These are phyloP conservation scores for Cryptococcus sp. DNA, from an alignment of 1,284 basidiomycete genomes.

Conservation along the genomic window DNA sequence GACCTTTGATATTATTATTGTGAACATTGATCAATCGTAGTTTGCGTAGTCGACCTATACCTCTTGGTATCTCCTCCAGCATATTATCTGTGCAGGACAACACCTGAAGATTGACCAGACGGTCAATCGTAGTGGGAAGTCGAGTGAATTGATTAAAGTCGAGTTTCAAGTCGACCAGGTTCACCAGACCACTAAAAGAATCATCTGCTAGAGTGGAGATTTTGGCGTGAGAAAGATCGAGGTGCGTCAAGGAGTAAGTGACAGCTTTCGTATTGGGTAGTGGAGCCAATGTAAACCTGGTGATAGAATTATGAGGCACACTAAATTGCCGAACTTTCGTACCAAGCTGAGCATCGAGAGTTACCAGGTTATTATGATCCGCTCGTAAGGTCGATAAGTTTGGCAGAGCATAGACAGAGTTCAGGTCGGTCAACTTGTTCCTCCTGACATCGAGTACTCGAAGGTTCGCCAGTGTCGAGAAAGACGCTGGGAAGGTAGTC, in stretches of 20 bases:
- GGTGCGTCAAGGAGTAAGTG: conserved; percentile 65
- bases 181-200: conserved; percentile 65
- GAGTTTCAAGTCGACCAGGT: conserved; percentile 67
- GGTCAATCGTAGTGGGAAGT: conserved; percentile 75
- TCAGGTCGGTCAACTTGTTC: conserved; percentile 73
- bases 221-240: conserved; percentile 89
- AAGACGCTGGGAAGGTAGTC: conserved; percentile 65
- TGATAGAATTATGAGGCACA: conserved; percentile 54
- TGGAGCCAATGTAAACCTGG: conserved; percentile 65
- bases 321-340: conserved; percentile 54
- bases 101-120: conserved; percentile 63
- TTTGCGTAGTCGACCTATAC: conserved; percentile 70
- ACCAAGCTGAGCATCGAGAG: conserved; percentile 70
- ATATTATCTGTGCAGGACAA: conserved; percentile 89
- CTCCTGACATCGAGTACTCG: conserved; percentile 73
- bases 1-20: conserved; percentile 79
- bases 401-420: conserved; percentile 64
- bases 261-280: conserved; percentile 53
- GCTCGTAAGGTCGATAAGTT: conserved; percentile 64
- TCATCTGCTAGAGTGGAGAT: conserved; percentile 75
- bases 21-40: conserved; percentile 80
- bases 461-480: conserved; percentile 61
- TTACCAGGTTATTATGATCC: conserved; percentile 75
- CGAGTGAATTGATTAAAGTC: conserved; percentile 83
- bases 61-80: conserved; percentile 69